phyloP scores from a whole-genome alignment of 768 basidiomycete genomes.

The Suillus brevipes region DNA sequence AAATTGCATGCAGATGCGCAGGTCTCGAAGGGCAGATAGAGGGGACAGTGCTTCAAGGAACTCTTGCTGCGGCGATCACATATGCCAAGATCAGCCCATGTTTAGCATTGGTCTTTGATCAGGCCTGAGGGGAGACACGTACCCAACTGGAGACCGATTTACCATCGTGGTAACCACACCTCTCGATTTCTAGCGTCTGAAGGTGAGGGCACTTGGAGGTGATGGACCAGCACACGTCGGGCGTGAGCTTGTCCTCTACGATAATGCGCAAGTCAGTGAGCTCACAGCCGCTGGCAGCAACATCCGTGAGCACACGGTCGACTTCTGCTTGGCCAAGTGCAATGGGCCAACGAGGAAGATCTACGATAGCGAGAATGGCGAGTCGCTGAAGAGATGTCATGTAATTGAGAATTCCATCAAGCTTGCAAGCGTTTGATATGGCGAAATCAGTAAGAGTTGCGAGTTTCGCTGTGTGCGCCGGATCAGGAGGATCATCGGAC shows the following conservation, averaged over 20 bases:
- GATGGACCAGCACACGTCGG: conserved; percentile 30
- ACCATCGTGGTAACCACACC: conserved; percentile 38
- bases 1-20: conserved; percentile 39
- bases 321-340: conserved; percentile 36
- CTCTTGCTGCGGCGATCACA: conserved; percentile 34
- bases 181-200: conserved; percentile 35
- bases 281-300: conserved; percentile 33
- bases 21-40: conserved; percentile 27
- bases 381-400: conserved; percentile 29
- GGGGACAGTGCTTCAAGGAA: conserved; percentile 33
- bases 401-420: conserved; percentile 31
- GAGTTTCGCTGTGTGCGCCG: conserved; percentile 26
- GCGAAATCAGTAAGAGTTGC: conserved; percentile 37
- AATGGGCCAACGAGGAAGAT: conserved; percentile 38
- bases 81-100: conserved; percentile 29
- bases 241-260: conserved; percentile 37
- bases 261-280: conserved; percentile 36
- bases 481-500: conserved; percentile 17
- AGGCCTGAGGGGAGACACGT: conserved; percentile 25
- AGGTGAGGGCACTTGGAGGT: conserved; percentile 31
- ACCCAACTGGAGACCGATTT: conserved; percentile 37
- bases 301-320: conserved; percentile 28
- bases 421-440: conserved; percentile 35
- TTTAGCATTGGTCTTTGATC: conserved; percentile 13
- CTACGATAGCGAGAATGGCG: conserved; percentile 34